Evolutionary conservation across 2,329 filamentous ascomycete species (phyloP).

Genomic region (Ascochyta viciae-villosae): DNA sequence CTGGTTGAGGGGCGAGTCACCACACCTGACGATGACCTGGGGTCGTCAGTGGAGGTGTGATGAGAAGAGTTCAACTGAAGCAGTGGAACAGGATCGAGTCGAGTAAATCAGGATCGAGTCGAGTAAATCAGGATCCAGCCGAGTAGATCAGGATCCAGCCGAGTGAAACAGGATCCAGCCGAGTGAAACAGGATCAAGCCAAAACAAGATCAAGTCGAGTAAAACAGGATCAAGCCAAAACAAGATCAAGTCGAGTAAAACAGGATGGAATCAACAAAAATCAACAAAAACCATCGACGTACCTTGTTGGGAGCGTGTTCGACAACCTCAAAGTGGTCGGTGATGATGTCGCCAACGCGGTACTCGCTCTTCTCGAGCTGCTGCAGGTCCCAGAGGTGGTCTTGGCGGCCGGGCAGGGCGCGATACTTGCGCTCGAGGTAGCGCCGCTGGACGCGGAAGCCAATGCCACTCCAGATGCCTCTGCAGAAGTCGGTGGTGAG

Average conservation of each 20-base stretch:
- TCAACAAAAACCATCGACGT: constrained; percentile 2
- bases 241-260: not conserved
- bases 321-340: constrained; percentile 53
- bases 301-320: constrained; percentile 47
- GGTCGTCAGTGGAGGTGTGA: constrained; percentile 10
- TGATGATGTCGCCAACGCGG: constrained; percentile 45
- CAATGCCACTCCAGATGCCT: constrained; percentile 48
- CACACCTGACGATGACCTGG: constrained; percentile 49
- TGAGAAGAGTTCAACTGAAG: not conserved
- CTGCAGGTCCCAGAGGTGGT: constrained; percentile 46
- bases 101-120: no score
- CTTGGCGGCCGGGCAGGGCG: constrained; percentile 38
- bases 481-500: constrained; percentile 49
- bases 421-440: constrained; percentile 48
- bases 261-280: not conserved
- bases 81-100: no score
- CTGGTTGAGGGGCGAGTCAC: constrained; percentile 44
- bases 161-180: no score
- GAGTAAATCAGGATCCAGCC: no score
- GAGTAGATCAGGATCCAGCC: no score
- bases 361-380: constrained; percentile 45
- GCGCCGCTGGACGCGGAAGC: constrained; percentile 46
- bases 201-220: no score
- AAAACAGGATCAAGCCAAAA: no score
- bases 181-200: no score